Percentiles rank a stretch among this genome's conserved stretches.
phyloP scores from a whole-genome alignment of 1,284 basidiomycete genomes.

The Paramarasmius palmivorus region DNA sequence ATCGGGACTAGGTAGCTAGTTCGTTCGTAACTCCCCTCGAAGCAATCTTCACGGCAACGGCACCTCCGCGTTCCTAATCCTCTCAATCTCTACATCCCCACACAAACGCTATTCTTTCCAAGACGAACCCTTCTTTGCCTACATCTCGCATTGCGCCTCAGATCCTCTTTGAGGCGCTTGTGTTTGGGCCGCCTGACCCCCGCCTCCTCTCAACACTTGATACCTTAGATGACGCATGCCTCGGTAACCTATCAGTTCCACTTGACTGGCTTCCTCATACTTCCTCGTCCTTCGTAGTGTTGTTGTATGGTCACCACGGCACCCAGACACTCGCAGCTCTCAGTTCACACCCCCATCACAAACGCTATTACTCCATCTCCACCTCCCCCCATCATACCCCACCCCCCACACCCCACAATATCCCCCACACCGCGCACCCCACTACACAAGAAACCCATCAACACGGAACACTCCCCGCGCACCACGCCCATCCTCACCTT shows the following conservation, averaged over 20 bases:
- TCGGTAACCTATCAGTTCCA: slow-evolving; percentile 53
- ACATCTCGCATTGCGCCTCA: slow-evolving; percentile 77
- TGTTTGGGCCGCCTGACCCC: slow-evolving; percentile 55
- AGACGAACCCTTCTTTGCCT: slow-evolving; percentile 53
- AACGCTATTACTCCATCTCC: too few relatives aligned
- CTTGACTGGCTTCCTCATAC: slow-evolving; percentile 27
- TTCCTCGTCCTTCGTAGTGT: slow-evolving; percentile 14
- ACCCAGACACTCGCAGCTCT: too few relatives aligned
- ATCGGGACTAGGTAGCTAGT: too few relatives aligned
- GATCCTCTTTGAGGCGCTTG: slow-evolving; percentile 58
- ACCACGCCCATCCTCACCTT: too few relatives aligned
- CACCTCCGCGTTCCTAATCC: slow-evolving; percentile 62
- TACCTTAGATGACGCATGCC: slow-evolving; percentile 51
- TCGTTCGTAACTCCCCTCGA: too few relatives aligned
- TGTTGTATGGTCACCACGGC: slow-evolving; percentile 51
- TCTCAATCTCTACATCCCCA: slow-evolving; percentile 83
- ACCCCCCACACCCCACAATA: too few relatives aligned
- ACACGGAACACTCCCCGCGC: too few relatives aligned
- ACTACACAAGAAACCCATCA: too few relatives aligned
- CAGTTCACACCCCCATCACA: too few relatives aligned
- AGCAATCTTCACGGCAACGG: too few relatives aligned
- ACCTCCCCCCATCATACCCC: too few relatives aligned
- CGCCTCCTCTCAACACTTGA: slow-evolving; percentile 73
- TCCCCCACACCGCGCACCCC: too few relatives aligned
- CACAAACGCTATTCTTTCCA: slow-evolving; percentile 64